Evolutionary conservation across 1,284 basidiomycete genomes (phyloP).

Genomic region (Grifola frondosa): DNA sequence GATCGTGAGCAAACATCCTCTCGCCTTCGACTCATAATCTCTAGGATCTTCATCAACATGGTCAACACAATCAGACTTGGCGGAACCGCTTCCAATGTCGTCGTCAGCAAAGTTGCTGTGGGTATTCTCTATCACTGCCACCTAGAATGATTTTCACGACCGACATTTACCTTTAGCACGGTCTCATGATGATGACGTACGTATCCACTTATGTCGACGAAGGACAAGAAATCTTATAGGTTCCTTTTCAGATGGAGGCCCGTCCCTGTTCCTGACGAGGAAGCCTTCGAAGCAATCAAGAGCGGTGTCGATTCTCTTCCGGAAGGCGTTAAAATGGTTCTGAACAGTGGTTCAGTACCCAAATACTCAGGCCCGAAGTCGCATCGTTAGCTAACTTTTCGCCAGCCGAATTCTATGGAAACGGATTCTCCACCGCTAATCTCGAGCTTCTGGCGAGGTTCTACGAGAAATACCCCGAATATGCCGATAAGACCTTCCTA

Average conservation of each 20-base stretch:
- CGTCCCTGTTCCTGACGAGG: slow-evolving; percentile 43
- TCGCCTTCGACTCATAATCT: too few species aligned
- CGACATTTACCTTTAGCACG: slow-evolving; percentile 33
- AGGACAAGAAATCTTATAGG: background rate
- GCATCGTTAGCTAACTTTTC: background rate
- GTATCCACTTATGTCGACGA: background rate
- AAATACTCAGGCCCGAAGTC: background rate
- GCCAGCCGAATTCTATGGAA: slow-evolving; percentile 45
- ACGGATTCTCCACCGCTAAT: slow-evolving; percentile 37
- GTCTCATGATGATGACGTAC: slow-evolving; percentile 52
- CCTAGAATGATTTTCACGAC: too few species aligned
- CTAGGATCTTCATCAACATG: too few species aligned
- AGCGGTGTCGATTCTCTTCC: slow-evolving; percentile 52
- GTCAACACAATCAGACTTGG: slow-evolving; percentile 12
- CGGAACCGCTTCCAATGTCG: slow-evolving; percentile 10
- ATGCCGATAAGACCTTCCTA: slow-evolving; percentile 50
- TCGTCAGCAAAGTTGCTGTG: slow-evolving; percentile 13
- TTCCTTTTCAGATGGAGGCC: background rate
- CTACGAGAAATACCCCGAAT: slow-evolving; percentile 53
- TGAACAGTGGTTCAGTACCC: slow-evolving; percentile 48
- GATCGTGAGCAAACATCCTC: too few species aligned
- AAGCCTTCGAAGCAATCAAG: slow-evolving; percentile 57
- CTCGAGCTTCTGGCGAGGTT: slow-evolving; percentile 44
- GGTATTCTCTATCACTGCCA: too few species aligned
- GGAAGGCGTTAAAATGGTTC: slow-evolving; percentile 40